These are phyloP conservation scores for Hypoxylon rubiginosum DNA, from an alignment of 2,329 filamentous ascomycete species.

Conservation along the genomic window DNA sequence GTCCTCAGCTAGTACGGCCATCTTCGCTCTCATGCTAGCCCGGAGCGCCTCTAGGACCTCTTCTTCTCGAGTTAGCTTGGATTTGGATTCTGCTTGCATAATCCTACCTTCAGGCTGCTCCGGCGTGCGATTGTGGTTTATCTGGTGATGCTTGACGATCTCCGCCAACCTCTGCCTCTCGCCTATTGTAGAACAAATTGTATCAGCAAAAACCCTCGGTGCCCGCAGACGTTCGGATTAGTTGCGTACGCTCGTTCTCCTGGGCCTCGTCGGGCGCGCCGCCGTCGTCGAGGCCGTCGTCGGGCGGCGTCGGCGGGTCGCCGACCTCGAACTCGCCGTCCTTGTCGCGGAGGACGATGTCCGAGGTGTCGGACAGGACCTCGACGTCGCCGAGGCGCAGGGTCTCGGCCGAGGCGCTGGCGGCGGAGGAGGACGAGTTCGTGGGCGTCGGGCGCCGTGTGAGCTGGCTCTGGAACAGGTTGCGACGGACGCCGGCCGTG, in stretches of 20 bases:
- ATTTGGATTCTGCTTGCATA: not conserved
- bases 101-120: slow-evolving; percentile 76
- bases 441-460: slow-evolving; percentile 67
- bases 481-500: slow-evolving; percentile 61
- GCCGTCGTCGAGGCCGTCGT: slow-evolving; percentile 69
- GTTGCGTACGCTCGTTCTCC: slow-evolving; percentile 67
- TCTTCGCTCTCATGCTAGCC: slow-evolving; percentile 78
- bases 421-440: slow-evolving; percentile 50
- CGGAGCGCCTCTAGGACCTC: slow-evolving; percentile 79
- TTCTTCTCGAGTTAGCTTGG: slow-evolving; percentile 37
- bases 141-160: slow-evolving; percentile 71
- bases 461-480: slow-evolving; percentile 72
- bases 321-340: slow-evolving; percentile 74
- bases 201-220: slow-evolving; percentile 44
- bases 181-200: slow-evolving; percentile 56
- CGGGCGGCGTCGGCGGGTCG: slow-evolving; percentile 66
- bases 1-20: slow-evolving; percentile 81
- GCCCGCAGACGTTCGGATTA: slow-evolving; percentile 10
- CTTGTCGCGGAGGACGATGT: slow-evolving; percentile 73
- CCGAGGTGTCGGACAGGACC: slow-evolving; percentile 59
- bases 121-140: slow-evolving; percentile 66
- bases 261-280: slow-evolving; percentile 69
- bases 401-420: slow-evolving; percentile 60
- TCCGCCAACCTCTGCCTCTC: slow-evolving; percentile 73
- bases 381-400: slow-evolving; percentile 63